These are phyloP conservation scores for Mortierella antarctica DNA, from an alignment of 192 early-diverging fungal species.

Conservation along the genomic window DNA sequence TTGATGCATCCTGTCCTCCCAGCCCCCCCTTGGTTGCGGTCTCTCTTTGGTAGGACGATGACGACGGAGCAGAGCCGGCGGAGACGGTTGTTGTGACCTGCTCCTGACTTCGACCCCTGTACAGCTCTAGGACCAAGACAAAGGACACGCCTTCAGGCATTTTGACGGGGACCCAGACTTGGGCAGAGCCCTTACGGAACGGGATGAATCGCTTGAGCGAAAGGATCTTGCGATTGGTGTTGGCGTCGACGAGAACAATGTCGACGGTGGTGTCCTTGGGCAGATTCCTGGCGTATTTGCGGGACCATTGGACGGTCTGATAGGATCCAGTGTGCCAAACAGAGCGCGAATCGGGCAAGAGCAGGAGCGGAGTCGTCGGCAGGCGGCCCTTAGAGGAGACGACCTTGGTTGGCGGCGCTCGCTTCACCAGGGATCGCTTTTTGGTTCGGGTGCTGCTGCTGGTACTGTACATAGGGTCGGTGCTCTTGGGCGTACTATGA, in stretches of 20 bases:
- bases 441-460: background rate
- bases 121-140: slow-evolving; percentile 46
- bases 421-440: background rate
- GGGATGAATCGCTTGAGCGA: slow-evolving; percentile 48
- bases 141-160: slow-evolving; percentile 18
- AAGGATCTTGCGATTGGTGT: slow-evolving; percentile 28
- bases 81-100: slow-evolving; percentile 1
- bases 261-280: slow-evolving; percentile 45
- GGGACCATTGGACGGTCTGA: slow-evolving; percentile 35
- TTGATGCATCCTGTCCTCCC: background rate
- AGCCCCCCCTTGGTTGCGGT: background rate
- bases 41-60: background rate
- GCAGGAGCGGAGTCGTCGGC: slow-evolving; percentile 19
- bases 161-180: slow-evolving; percentile 29
- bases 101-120: slow-evolving; percentile 36
- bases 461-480: background rate
- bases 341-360: slow-evolving; percentile 25
- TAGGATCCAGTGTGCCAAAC: slow-evolving; percentile 45
- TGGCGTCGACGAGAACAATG: slow-evolving; percentile 33
- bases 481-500: background rate
- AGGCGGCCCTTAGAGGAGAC: background rate
- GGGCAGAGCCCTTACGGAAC: slow-evolving; percentile 21
- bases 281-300: slow-evolving; percentile 23
- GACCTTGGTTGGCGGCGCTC: background rate
- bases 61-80: background rate